Base-by-base conservation (phyloP, 305 asterid genomes). In the Salvia sclarea region DNA sequence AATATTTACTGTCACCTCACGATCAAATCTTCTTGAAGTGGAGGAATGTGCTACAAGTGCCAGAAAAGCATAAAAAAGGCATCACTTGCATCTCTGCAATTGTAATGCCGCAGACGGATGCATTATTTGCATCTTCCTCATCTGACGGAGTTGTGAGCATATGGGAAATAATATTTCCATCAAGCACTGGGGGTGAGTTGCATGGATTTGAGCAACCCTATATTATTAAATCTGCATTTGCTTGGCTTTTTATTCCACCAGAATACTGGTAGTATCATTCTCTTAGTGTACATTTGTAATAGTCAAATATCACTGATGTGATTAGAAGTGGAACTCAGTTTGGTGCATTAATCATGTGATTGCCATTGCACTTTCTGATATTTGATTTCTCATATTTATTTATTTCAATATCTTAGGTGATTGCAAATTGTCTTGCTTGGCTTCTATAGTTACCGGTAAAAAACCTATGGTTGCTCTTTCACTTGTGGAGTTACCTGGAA, bases 401-500 rank as follows among this genome's bases (percentile, higher is more conserved):
- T 50, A 14, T 63, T 70, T 43, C 37, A 71, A 57, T 74, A 22
- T 69, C 47, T 61, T 69, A 93, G 98, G 91, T 83, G 92, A 81
- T 58, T 84, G 94, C 87, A 81, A 80, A 68, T 74, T 93, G 65
- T 81, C 96, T 35, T 81, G 88, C 69, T 81, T 84, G 76, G 91
- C 87, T 53, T 78, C 94, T 71, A 72, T 90, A 24, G 66, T 56
- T 72, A 79, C 83, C 41, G 92, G 93, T 66, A 82, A 55, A 58
- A 90, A 85, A 74, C 84, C 96, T 30, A 87, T 90, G 98, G 98
- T 90, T 63, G 86, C 96, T 61, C 94, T 93, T 74, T 86, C 97
- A 72, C 87, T 93, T 56, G 79, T 76, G 47, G 90, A 83, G 71
- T 84, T 93, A 75, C 96, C 95, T 76, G 91, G 88, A 68, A 83